A percentile compares a stretch with the other conserved stretches of the same genome.
These are phyloP conservation scores for Debaryomyces coudertii DNA, from an alignment of 1,139 yeast species.

Conservation along the genomic window DNA sequence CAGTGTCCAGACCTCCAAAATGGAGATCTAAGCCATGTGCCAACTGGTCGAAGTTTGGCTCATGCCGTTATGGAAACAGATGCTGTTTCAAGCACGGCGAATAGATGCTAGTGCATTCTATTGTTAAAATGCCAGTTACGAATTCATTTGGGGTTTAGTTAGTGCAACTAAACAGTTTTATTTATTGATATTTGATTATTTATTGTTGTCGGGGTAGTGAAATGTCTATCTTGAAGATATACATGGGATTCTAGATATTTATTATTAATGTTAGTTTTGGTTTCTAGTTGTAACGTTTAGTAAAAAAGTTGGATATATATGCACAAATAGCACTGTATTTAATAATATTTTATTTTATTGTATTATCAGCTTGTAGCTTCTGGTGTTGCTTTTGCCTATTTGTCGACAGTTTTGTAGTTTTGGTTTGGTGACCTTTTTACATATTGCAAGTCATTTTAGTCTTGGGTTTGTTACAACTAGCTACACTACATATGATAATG, in stretches of 20 bases:
- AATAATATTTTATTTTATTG: background rate
- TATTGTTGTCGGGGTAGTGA: conserved; percentile 3
- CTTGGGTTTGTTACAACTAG: no score
- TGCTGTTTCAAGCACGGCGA: conserved; percentile 87
- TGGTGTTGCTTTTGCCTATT: background rate
- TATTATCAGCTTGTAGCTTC: background rate
- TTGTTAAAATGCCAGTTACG: background rate
- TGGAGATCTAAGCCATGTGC: conserved; percentile 93
- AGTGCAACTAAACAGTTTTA: conserved; percentile 7
- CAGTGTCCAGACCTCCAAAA: conserved; percentile 74
- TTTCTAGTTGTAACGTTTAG: conserved; percentile 6
- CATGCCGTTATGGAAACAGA: conserved; percentile 86
- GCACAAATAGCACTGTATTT: background rate
- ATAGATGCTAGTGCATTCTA: background rate
- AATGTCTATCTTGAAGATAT: background rate
- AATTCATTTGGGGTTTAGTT: conserved; percentile 1
- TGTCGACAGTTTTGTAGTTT: background rate
- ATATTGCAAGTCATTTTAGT: no score
- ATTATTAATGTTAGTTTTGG: conserved; percentile 7
- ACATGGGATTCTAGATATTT: conserved; percentile 8
- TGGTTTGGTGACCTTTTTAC: no score
- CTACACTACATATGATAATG: no score
- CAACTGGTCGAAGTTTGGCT: conserved; percentile 82
- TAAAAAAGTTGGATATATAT: conserved; percentile 6
- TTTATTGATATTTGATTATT: conserved; percentile 8